Evolutionary conservation across 352 stramenopile genomes (phyloP), one percentile per base, ranked within the genome.

Genomic region (Phytophthora fragariae): DNA sequence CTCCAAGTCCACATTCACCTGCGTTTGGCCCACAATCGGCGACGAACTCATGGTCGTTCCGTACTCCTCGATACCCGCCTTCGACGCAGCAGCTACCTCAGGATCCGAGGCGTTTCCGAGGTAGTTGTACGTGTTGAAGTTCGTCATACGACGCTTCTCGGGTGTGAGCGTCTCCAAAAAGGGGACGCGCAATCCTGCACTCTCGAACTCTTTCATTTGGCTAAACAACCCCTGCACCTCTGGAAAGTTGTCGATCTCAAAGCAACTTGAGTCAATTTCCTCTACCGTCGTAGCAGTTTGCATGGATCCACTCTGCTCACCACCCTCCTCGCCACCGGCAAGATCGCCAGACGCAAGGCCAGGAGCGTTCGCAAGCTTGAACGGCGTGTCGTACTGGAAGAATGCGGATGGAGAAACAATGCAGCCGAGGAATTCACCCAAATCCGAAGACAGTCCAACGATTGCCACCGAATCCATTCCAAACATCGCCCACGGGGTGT

Each of bases 41-140:
- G 86, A 93, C 49, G 86, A 95, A 33, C 82, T 92, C 88, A 95
- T 95, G 1, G 86, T 92, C 35, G 85, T 92, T 39, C 88, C 88
- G 56, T 93, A 93, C 58, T 86, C 77, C 3, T 90, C 76, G 49
- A 95, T 92, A 27, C 74, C 88, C 19, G 79, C 72, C 68, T 89
- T 88, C 2, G 84, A 85, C 19, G 83, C 86, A 58, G 74, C 71
- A 17, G 79, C 79, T 14, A 93, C 85, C 24, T 79, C 72, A 14
- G 69, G 61, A 72, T 93, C 79, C 29, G 80, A 88, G 2, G 88
- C 86, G 54, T 94, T 91, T 19, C 88, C 88, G 15, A 95, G 78
- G 65, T 95, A 95, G 65, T 95, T 95, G 81, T 95, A 95, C 53
- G 88, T 94, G 78, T 94, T 94, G 73, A 93, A 94, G 83, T 95